phyloP scores from a whole-genome alignment of 495 filamentous ascomycete genomes.

The Geopyxis carbonaria region DNA sequence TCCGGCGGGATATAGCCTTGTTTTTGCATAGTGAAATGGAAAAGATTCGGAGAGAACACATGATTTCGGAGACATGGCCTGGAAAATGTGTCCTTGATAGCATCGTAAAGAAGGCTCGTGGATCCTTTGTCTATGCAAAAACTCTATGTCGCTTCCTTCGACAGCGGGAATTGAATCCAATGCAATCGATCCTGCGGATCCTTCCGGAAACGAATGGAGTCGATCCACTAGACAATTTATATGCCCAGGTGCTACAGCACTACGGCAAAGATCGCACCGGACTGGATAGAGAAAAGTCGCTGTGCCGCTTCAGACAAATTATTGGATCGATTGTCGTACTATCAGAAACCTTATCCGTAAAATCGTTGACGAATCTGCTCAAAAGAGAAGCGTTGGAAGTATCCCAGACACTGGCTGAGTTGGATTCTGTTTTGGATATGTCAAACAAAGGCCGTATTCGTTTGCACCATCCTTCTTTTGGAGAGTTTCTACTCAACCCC shows the following conservation, averaged over 20 bases:
- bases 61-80: slow-evolving; percentile 1
- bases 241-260: no score
- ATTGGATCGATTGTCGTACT: slow-evolving; percentile 6
- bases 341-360: not conserved
- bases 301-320: slow-evolving; percentile 1
- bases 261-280: not conserved
- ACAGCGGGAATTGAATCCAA: not conserved
- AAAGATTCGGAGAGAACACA: not conserved
- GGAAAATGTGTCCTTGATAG: slow-evolving; percentile 4
- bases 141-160: slow-evolving; percentile 16
- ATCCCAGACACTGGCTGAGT: not conserved
- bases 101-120: slow-evolving; percentile 12
- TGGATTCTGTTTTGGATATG: slow-evolving; percentile 3
- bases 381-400: not conserved
- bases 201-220: not conserved
- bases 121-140: slow-evolving; percentile 18
- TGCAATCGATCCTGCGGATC: not conserved
- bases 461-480: slow-evolving; percentile 23
- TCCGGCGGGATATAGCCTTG: not conserved
- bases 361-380: not conserved
- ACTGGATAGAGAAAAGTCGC: not conserved
- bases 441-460: slow-evolving; percentile 10
- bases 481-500: slow-evolving; percentile 22
- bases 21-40: slow-evolving; percentile 2
- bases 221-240: slow-evolving; percentile 2